A percentile compares a stretch with the other conserved stretches of the same genome.
Conservation (phyloP, 495 filamentous ascomycete genomes). For the Penicillium nucicola region DNA sequence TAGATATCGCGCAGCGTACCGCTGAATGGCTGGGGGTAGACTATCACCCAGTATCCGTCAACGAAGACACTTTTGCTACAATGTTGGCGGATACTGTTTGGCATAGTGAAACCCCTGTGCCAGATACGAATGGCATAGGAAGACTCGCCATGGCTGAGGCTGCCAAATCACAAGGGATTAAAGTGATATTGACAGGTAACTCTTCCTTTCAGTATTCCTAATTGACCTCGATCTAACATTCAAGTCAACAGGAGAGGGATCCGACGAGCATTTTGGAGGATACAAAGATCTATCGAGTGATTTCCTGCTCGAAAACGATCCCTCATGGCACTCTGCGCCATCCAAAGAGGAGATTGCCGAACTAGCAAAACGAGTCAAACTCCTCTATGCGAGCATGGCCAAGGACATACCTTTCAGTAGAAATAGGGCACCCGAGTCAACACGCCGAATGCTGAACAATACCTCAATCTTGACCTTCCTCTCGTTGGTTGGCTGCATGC, state of each 20-base stretch:
- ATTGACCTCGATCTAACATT: too few relatives aligned
- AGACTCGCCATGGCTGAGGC: conserved; percentile 43
- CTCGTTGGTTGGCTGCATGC: too few relatives aligned
- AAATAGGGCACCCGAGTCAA: too few relatives aligned
- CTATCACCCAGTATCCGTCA: conserved; percentile 39
- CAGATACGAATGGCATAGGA: conserved; percentile 47
- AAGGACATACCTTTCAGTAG: too few relatives aligned
- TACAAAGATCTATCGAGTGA: conserved; percentile 43
- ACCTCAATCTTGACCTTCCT: too few relatives aligned
- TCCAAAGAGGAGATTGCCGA: not conserved
- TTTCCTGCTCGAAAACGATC: conserved; percentile 43
- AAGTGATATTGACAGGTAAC: conserved; percentile 43
- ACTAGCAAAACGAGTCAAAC: too few relatives aligned
- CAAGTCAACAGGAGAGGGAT: conserved; percentile 37
- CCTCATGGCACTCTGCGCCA: conserved; percentile 23
- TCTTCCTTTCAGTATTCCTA: too few relatives aligned
- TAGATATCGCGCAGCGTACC: conserved; percentile 47
- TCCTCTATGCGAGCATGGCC: too few relatives aligned
- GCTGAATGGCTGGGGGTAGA: conserved; percentile 49
- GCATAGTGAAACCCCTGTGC: conserved; percentile 42
- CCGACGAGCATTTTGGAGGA: conserved; percentile 53
- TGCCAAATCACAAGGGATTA: conserved; percentile 39
- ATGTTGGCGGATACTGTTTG: conserved; percentile 48
- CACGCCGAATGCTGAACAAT: too few relatives aligned
- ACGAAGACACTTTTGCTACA: conserved; percentile 41